Base-by-base conservation (phyloP, 1,284 basidiomycete genomes). In the Entoloma clypeatum region DNA sequence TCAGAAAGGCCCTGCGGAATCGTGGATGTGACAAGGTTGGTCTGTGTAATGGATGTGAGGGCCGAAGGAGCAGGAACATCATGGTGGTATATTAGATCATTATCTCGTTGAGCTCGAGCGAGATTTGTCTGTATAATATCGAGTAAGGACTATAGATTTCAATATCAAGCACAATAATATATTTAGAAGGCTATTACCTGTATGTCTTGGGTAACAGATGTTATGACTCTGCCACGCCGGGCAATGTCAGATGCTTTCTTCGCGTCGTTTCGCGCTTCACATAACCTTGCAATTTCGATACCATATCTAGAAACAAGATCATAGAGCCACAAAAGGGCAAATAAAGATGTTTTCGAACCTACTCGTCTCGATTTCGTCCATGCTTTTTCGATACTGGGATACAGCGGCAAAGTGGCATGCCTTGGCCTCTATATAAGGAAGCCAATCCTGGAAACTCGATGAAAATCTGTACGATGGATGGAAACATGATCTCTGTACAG, bases 31-130 rank as follows among this genome's bases (percentile, higher is more conserved):
- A 85, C 90, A 64, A 98, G 80, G 3, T 75, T 65, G 2, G 81
- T 79, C 16, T 81, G 79, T 27, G 71, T 64, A 33, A 98, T 82
- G 0, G 74, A 60, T 0, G 84, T 64, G 3, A 97, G 73, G 19
- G 83, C 74, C 2, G 86, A 79, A 1, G 77, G 57, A 0, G 90
- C 68, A 0, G 92, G 93, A 0, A 96, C 75, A 32, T 90, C 82
- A 43, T 92, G 77, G 51, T 97, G 89, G 64, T 99, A 99, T 38
- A 99, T 96, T 4, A 98, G 69, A 60, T 97, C 90, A 57, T 99
- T 99, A 62, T 99, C 96, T 19, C 90, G 79, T 47, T 86, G 79
- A 0, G 94, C 91, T 10, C 90, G 76, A 2, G 71, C 63, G 14
- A 92, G 61, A 25, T 80, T 80, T 32, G 74, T 82, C 54, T 87